Conservation (phyloP, 192 early-diverging fungal genomes). For the Entomortierella lignicola region DNA sequence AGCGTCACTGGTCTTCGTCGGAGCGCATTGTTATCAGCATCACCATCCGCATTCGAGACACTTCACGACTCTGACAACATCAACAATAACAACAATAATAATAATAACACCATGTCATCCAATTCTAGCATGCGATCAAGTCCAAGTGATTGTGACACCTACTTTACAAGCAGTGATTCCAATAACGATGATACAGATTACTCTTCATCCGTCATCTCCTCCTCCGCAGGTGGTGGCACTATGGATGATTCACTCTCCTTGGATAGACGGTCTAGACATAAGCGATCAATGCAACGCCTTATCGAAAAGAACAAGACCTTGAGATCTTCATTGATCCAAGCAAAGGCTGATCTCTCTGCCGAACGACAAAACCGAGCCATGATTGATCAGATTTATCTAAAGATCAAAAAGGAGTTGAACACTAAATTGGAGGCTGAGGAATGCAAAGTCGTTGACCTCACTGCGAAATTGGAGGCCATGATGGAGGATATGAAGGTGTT, state of each 20-base stretch:
- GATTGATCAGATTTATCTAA: constrained; percentile 49
- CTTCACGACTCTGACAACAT: constrained; percentile 14
- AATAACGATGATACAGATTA: constrained; percentile 31
- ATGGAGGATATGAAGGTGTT: constrained; percentile 24
- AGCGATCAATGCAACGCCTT: constrained; percentile 40
- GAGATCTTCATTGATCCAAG: constrained; percentile 30
- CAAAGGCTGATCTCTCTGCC: constrained; percentile 38
- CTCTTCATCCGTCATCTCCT: background rate
- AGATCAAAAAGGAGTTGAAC: constrained; percentile 46
- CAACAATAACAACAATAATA: no score
- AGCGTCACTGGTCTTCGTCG: background rate
- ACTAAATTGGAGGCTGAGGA: constrained; percentile 37
- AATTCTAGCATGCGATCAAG: constrained; percentile 25
- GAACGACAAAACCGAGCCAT: constrained; percentile 36
- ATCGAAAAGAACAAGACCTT: constrained; percentile 45
- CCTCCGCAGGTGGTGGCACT: background rate
- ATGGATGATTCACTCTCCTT: constrained; percentile 27
- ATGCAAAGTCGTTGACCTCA: constrained; percentile 25
- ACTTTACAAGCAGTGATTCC: constrained; percentile 26
- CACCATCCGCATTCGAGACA: background rate
- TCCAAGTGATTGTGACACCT: constrained; percentile 29
- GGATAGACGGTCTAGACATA: constrained; percentile 28
- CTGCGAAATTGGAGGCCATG: constrained; percentile 34
- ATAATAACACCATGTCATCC: no score
- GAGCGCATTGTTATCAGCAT: background rate